Evolutionary conservation across 345 rosid genomes (phyloP).

Genomic region (Psidium friedrichsthalianum): DNA sequence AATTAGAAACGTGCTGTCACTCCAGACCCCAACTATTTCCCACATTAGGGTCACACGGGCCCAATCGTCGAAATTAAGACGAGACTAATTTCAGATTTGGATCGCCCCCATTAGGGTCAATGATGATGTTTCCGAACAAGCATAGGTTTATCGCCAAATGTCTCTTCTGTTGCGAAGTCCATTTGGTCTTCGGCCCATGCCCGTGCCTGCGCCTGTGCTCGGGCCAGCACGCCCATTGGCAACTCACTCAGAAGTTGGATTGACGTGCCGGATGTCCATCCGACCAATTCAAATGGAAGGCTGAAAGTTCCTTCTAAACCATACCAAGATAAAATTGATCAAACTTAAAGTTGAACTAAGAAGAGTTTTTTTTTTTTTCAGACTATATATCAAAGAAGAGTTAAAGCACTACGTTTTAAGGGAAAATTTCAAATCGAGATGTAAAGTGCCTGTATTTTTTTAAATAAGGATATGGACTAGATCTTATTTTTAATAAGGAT

Average conservation of each 20-base stretch:
- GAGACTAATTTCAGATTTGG: neutral
- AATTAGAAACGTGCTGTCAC: too few species aligned
- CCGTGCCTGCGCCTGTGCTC: neutral
- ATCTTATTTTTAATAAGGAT: too few species aligned
- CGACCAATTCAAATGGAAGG: neutral
- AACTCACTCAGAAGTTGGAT: neutral
- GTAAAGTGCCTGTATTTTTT: too few species aligned
- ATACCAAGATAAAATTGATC: neutral
- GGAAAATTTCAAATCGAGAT: too few species aligned
- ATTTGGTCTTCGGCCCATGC: accelerated
- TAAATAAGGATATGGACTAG: too few species aligned
- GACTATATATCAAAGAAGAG: too few species aligned
- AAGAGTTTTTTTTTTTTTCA: neutral
- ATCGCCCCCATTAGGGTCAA: neutral
- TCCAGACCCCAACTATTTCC: neutral
- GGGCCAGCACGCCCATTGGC: neutral
- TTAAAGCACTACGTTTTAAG: too few species aligned
- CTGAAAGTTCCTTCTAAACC: too few species aligned
- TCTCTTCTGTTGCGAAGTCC: neutral
- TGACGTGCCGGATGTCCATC: neutral
- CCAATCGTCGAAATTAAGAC: neutral
- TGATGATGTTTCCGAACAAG: neutral
- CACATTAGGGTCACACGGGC: neutral
- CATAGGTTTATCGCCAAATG: neutral
- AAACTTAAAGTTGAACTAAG: neutral